A percentile compares a stretch with the other conserved stretches of the same genome.
phyloP scores from a whole-genome alignment of 23 red algal species.

The Agarophyton chilense region DNA sequence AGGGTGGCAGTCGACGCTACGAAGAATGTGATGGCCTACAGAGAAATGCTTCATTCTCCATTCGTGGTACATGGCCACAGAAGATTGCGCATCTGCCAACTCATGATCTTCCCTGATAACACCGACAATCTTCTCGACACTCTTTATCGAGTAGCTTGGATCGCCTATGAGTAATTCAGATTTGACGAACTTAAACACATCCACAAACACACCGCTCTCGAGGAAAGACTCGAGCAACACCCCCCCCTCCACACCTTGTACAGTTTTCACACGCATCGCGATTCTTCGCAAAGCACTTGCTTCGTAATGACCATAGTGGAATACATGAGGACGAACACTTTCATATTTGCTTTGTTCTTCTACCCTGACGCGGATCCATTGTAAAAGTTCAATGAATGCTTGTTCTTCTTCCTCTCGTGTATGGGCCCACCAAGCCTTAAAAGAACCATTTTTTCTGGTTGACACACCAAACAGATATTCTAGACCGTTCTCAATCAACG shows the following conservation, averaged over 20 bases:
- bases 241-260: conserved; percentile 13
- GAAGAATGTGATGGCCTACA: background rate
- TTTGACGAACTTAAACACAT: conserved; percentile 70
- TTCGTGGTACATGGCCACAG: conserved; percentile 83
- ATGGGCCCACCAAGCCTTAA: conserved; percentile 77
- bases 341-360: conserved; percentile 12
- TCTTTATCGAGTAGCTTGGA: conserved; percentile 83
- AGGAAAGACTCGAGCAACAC: conserved; percentile 37
- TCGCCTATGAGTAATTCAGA: conserved; percentile 61
- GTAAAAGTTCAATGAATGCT: conserved; percentile 50
- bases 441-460: conserved; percentile 26
- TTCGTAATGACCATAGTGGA: conserved; percentile 89
- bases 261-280: conserved; percentile 42
- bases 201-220: conserved; percentile 64
- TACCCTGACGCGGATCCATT: background rate
- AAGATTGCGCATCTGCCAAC: conserved; percentile 75
- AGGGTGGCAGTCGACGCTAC: background rate
- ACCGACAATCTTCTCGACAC: conserved; percentile 67
- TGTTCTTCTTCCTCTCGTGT: conserved; percentile 61
- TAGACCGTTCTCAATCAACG: conserved; percentile 56
- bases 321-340: conserved; percentile 24
- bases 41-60: conserved; percentile 66
- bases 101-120: conserved; percentile 68
- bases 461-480: conserved; percentile 82
- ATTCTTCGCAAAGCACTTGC: conserved; percentile 65